These are phyloP conservation scores for Panicum hallii DNA, from an alignment of 202 grass and related monocot species.

Conservation along the genomic window DNA sequence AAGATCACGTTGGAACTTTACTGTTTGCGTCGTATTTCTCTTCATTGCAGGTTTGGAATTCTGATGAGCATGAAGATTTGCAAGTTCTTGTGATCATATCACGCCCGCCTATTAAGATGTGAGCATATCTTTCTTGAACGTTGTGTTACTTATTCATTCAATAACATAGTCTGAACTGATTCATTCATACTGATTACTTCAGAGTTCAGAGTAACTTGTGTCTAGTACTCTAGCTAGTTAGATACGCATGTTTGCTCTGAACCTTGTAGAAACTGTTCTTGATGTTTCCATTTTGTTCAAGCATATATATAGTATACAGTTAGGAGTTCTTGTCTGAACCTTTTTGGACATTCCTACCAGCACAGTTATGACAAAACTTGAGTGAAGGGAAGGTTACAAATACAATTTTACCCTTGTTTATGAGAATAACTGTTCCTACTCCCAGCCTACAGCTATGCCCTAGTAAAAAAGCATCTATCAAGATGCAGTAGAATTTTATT, in stretches of 20 bases:
- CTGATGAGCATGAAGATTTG: slow-evolving; percentile 79
- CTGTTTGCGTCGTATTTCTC: slow-evolving; percentile 14
- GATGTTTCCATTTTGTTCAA: slow-evolving; percentile 1
- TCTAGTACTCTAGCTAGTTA: neutral
- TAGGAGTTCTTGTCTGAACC: neutral
- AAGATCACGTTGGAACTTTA: neutral
- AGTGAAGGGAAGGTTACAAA: neutral
- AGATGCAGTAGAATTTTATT: neutral
- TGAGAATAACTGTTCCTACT: neutral
- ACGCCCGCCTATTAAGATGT: slow-evolving; percentile 87
- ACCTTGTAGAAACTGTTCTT: slow-evolving; percentile 3
- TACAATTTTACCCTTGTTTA: neutral
- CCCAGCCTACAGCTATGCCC: neutral
- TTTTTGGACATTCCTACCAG: slow-evolving; percentile 5
- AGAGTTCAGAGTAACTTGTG: neutral
- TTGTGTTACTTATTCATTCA: slow-evolving; percentile 4
- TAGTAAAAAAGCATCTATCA: slow-evolving; percentile 10
- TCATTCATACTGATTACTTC: neutral
- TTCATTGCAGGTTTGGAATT: slow-evolving; percentile 76
- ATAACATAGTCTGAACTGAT: slow-evolving; percentile 5
- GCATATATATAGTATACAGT: neutral
- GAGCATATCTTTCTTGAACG: slow-evolving; percentile 47
- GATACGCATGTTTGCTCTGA: slow-evolving; percentile 19
- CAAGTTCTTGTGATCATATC: slow-evolving; percentile 92
- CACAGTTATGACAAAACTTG: neutral